phyloP scores from a whole-genome alignment of 164 flowering plant genomes.

The Sextonia rubra region DNA sequence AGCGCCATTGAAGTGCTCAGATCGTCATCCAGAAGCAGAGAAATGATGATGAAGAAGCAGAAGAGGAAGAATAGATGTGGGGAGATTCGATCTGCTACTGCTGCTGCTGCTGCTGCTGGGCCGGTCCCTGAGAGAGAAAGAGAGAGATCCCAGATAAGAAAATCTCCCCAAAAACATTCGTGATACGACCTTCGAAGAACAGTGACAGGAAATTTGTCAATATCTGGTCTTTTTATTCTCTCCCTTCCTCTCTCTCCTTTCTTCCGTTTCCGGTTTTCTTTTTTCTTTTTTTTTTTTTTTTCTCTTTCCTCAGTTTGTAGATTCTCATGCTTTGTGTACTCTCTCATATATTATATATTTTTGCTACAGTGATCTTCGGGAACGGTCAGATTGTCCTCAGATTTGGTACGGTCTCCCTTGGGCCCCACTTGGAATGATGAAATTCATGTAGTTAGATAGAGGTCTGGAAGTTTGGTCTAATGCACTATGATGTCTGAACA shows the following conservation, averaged over 20 bases:
- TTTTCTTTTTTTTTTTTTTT: constrained; percentile 4
- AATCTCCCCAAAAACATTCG: constrained; percentile 59
- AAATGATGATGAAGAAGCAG: neutral
- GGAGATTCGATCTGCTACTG: constrained; percentile 77
- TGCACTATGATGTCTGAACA: too few relatives aligned
- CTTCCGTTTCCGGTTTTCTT: neutral
- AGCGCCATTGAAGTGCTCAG: constrained; percentile 58
- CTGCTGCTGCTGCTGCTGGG: constrained; percentile 78
- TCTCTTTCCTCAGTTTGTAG: constrained; percentile 5
- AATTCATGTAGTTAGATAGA: too few relatives aligned
- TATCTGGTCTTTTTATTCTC: constrained; percentile 94
- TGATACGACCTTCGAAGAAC: constrained; percentile 76
- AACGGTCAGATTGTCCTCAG: too few relatives aligned
- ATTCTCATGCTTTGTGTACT: too few relatives aligned
- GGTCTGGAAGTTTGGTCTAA: too few relatives aligned
- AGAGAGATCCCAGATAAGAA: constrained; percentile 96
- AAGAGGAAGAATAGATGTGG: constrained; percentile 24
- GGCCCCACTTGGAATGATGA: too few relatives aligned
- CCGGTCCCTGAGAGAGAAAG: constrained; percentile 46
- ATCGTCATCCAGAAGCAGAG: constrained; percentile 50
- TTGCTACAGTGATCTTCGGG: too few relatives aligned
- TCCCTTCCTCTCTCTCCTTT: constrained; percentile 44
- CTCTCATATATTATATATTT: too few relatives aligned
- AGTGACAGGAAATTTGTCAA: constrained; percentile 99
- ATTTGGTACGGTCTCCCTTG: too few relatives aligned